Evolutionary conservation across 2,329 filamentous ascomycete species (phyloP).

Genomic region (Plenodomus lindquistii): DNA sequence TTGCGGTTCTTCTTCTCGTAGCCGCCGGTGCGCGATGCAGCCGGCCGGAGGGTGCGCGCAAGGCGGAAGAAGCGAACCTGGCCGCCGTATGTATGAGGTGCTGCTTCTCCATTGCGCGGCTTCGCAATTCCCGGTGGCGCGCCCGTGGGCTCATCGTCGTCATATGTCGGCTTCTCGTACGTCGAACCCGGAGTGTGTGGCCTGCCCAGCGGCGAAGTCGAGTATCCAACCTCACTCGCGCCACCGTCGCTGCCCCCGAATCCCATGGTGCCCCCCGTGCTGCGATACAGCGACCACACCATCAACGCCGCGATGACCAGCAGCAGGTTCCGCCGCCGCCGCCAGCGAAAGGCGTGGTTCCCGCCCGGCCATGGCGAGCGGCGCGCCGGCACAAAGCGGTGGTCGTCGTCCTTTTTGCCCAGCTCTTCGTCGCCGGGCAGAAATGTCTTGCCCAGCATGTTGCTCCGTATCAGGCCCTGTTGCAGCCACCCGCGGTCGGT

Average conservation of each 20-base stretch:
- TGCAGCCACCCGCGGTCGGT: constrained; percentile 33
- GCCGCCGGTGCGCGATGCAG: constrained; percentile 59
- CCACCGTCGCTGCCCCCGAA: not conserved
- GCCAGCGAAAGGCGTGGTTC: constrained; percentile 44
- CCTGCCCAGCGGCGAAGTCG: constrained; percentile 2
- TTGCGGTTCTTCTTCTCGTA: constrained; percentile 63
- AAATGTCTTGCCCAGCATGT: constrained; percentile 46
- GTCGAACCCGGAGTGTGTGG: constrained; percentile 3
- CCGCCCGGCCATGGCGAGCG: constrained; percentile 29
- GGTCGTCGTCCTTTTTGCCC: constrained; percentile 68
- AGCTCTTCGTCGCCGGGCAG: constrained; percentile 63
- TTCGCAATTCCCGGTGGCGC: constrained; percentile 30
- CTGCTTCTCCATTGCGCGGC: constrained; percentile 17
- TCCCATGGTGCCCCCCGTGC: not conserved
- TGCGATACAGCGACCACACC: constrained; percentile 66
- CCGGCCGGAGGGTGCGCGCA: constrained; percentile 62
- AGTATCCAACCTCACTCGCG: not conserved
- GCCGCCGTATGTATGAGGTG: constrained; percentile 62
- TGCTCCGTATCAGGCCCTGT: constrained; percentile 28
- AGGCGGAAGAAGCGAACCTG: constrained; percentile 71
- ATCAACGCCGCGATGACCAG: constrained; percentile 48
- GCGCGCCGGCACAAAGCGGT: constrained; percentile 47
- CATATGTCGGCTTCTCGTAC: constrained; percentile 10
- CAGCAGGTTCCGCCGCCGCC: constrained; percentile 54
- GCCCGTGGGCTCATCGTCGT: constrained; percentile 25